A percentile compares a stretch with the other conserved stretches of the same genome.
phyloP scores from a whole-genome alignment of 1,284 basidiomycete species.

The Sphagnurus paluster region DNA sequence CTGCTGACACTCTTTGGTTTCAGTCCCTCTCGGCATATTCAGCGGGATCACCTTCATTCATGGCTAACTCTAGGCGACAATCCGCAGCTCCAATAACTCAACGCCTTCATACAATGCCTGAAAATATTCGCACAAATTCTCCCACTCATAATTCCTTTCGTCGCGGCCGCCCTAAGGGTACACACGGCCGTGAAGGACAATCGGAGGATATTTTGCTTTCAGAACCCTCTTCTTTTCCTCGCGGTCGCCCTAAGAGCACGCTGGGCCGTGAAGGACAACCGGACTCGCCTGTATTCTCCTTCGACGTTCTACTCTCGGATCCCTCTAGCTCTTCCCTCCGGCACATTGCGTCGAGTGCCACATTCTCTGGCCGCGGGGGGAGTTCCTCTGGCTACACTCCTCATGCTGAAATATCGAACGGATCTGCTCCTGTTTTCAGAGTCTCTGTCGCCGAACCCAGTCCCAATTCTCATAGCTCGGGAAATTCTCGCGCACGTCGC shows the following conservation, averaged over 20 bases:
- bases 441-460: conserved; percentile 24
- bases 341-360: conserved; percentile 43
- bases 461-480: conserved; percentile 4
- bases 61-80: conserved; percentile 5
- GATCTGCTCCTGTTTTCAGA: conserved; percentile 35
- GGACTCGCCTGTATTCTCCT: conserved; percentile 27
- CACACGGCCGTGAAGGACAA: neutral
- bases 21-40: too few species aligned
- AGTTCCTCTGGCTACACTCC: conserved; percentile 6
- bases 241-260: neutral
- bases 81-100: neutral
- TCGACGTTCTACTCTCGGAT: conserved; percentile 43
- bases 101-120: neutral
- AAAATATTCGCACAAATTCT: neutral
- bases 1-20: too few species aligned
- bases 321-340: conserved; percentile 42
- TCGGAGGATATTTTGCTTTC: too few species aligned
- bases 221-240: neutral
- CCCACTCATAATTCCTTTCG: neutral
- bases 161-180: neutral
- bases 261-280: conserved; percentile 1
- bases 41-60: neutral
- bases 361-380: conserved; percentile 30
- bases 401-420: conserved; percentile 27
- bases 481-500: conserved; percentile 6